Evolutionary conservation across 495 filamentous ascomycete genomes (phyloP), one percentile per base, ranked within the genome.

Genomic region (Saxispiralis lemnorum): DNA sequence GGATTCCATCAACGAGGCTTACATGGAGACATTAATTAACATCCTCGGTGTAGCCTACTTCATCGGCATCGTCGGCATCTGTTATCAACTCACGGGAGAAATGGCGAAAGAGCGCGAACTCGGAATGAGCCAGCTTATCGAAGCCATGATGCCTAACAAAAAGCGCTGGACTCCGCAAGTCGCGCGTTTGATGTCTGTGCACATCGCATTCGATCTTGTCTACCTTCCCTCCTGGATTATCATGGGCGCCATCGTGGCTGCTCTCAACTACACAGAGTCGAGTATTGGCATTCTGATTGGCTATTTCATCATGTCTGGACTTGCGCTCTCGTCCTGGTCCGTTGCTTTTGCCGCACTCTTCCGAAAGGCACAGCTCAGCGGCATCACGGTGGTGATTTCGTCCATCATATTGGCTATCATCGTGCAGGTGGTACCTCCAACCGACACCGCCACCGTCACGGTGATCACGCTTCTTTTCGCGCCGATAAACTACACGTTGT

Each of bases 11-110:
- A 66, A 78, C 17, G 54, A 60, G 1, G 62, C 70, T 2, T 93
- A 82, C 58, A 82, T 83, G 68, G 64, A 65, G 6, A 65, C 68
- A 2, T 68, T 89, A 44, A 77, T 79, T 34, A 66, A 77, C 49
- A 74, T 77, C 45, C 52, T 86, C 4, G 79, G 66, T 11, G 69
- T 84, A 17, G 72, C 74, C 6, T 76, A 84, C 51, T 71, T 86
- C 53, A 66, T 95, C 46, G 84, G 75, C 32, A 47, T 88, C 38
- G 69, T 81, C 45, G 88, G 88, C 42, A 53, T 92, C 33, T 78
- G 59, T 31, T 97, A 95, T 63, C 63, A 65, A 39, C 51, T 64
- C 19, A 62, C 61, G 6, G 63, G 63, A 34, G 53, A 58, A 14
- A 60, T 65, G 53, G 63, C 63, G 17, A 53, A 53, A 17, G 63